Conservation (phyloP, 2,329 filamentous ascomycete genomes). For the Apiospora phragmitis region DNA sequence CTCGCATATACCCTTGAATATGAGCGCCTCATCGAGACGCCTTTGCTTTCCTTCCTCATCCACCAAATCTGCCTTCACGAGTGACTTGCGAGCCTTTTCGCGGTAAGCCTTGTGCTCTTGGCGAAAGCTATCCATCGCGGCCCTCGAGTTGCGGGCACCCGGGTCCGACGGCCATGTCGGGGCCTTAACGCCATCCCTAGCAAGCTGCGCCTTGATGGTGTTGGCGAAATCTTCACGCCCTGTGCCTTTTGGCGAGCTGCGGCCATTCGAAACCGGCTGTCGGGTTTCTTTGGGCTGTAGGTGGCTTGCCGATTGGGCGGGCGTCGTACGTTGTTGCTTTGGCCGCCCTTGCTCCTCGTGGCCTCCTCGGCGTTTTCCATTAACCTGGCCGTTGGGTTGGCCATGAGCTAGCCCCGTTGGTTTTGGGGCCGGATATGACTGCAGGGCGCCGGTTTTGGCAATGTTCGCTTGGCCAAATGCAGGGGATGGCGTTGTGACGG, state of each 20-base stretch:
- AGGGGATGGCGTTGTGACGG: not conserved
- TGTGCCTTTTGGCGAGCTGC: not conserved
- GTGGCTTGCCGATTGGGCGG: slow-evolving; percentile 11
- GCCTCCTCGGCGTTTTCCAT: slow-evolving; percentile 22
- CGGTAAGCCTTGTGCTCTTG: slow-evolving; percentile 59
- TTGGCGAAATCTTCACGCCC: slow-evolving; percentile 36
- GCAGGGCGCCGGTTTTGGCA: not conserved
- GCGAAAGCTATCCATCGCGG: slow-evolving; percentile 54
- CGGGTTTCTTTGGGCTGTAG: slow-evolving; percentile 7
- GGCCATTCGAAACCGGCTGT: not conserved
- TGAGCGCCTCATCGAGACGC: slow-evolving; percentile 62
- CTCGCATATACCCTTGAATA: slow-evolving; percentile 68
- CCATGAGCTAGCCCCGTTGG: not conserved
- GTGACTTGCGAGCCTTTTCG: slow-evolving; percentile 53
- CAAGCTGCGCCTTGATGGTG: slow-evolving; percentile 53
- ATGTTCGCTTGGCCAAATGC: not conserved
- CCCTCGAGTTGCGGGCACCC: slow-evolving; percentile 51
- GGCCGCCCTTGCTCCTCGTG: slow-evolving; percentile 15
- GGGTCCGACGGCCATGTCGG: slow-evolving; percentile 58
- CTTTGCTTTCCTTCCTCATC: slow-evolving; percentile 66
- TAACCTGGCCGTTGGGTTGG: slow-evolving; percentile 10
- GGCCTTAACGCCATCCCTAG: slow-evolving; percentile 54
- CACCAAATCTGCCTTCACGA: slow-evolving; percentile 61
- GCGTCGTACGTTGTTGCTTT: slow-evolving; percentile 19
- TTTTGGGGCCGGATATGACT: slow-evolving; percentile 6